Conservation (phyloP, 164 flowering plant genomes). For the Euptelea pleiosperma region DNA sequence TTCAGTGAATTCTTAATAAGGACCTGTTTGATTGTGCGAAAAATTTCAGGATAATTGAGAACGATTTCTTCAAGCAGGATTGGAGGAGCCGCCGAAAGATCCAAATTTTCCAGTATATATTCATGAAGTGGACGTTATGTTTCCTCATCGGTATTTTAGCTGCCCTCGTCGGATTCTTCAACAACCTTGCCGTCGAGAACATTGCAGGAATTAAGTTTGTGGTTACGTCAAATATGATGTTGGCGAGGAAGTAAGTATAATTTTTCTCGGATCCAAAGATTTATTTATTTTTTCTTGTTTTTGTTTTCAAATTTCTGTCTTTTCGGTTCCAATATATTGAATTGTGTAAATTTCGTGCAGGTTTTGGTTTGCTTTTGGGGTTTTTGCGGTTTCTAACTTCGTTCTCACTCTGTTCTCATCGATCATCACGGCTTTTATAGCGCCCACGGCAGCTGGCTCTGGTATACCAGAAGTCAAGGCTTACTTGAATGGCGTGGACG, state of each 20-base stretch:
- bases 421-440: slow-evolving; percentile 50
- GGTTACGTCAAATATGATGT: slow-evolving; percentile 72
- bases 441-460: slow-evolving; percentile 85
- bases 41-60: slow-evolving; percentile 62
- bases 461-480: slow-evolving; percentile 97
- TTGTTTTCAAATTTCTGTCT: not conserved
- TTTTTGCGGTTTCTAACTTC: slow-evolving; percentile 54
- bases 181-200: slow-evolving; percentile 80
- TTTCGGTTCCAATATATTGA: not conserved
- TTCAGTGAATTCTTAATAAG: not conserved
- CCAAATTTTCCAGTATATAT: slow-evolving; percentile 62
- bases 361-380: slow-evolving; percentile 53
- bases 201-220: slow-evolving; percentile 78
- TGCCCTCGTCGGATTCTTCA: slow-evolving; percentile 57
- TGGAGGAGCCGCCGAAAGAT: slow-evolving; percentile 56
- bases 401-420: slow-evolving; percentile 63
- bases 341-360: slow-evolving; percentile 28
- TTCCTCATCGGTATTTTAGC: slow-evolving; percentile 57
- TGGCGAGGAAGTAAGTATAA: slow-evolving; percentile 39
- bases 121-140: slow-evolving; percentile 73
- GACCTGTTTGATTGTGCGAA: slow-evolving; percentile 2
- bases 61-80: slow-evolving; percentile 78
- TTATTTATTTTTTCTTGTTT: not conserved
- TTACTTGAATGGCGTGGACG: slow-evolving; percentile 89
- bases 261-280: not conserved